phyloP scores from a whole-genome alignment of 2,329 filamentous ascomycete species.

The Hypomyces rosellus region DNA sequence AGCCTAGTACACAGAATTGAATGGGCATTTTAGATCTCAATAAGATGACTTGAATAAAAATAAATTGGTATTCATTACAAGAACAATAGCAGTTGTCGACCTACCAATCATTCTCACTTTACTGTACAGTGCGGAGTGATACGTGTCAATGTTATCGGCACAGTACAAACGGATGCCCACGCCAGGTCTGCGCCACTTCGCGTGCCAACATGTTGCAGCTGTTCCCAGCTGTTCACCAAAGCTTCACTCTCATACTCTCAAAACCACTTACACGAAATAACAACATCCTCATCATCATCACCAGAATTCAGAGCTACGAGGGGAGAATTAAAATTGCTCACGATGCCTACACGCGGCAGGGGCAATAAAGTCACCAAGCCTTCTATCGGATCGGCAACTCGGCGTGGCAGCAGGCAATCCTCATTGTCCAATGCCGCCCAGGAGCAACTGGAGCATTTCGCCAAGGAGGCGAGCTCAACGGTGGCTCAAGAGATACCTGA shows the following conservation, averaged over 20 bases:
- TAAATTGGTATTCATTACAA: neutral
- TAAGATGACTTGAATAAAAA: neutral
- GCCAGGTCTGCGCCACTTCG: neutral
- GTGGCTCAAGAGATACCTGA: neutral
- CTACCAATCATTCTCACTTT: too few relatives aligned
- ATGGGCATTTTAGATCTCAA: neutral
- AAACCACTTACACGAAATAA: constrained; percentile 9
- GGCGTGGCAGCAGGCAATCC: constrained; percentile 18
- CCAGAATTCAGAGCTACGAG: neutral
- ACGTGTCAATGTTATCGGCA: too few relatives aligned
- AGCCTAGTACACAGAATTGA: constrained; percentile 16
- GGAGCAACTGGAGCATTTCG: constrained; percentile 27
- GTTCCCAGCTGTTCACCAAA: constrained; percentile 14
- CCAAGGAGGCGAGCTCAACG: constrained; percentile 7
- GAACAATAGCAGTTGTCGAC: too few relatives aligned
- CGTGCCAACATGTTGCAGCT: constrained; percentile 19
- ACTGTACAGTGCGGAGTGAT: too few relatives aligned
- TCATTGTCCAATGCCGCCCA: constrained; percentile 20
- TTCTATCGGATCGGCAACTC: constrained; percentile 13
- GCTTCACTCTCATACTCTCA: constrained; percentile 6
- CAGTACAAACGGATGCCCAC: too few relatives aligned
- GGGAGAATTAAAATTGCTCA: neutral
- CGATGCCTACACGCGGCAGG: constrained; percentile 29
- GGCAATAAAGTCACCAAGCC: constrained; percentile 41
- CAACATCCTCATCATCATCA: neutral